Evolutionary conservation across 1,284 basidiomycete genomes (phyloP), one percentile per base, ranked within the genome.

Genomic region (Mycosarcoma maydis): DNA sequence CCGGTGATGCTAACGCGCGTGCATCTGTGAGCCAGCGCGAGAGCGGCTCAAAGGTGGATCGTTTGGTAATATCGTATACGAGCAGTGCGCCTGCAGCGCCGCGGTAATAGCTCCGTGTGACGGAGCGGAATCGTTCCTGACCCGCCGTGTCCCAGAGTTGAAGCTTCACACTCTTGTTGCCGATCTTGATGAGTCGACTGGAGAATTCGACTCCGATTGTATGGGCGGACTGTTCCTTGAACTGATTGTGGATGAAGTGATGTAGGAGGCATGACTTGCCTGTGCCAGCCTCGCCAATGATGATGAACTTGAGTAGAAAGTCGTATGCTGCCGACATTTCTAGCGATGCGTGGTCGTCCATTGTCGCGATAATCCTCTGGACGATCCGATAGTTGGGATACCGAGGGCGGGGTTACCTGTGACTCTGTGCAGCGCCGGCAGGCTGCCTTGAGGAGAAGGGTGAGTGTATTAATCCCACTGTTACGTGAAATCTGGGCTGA

Each of bases 201-300:
- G 92, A 92, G 82, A 96, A 95, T 79, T 95, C 94, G 29, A 96
- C 93, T 11, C 94, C 95, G 65, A 98, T 98, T 13, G 95, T 98
- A 82, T 98, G 95, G 83, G 94, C 90, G 0, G 94, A 94, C 79
- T 95, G 90, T 75, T 94, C 91, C 84, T 95, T 96, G 87, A 95
- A 96, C 49, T 89, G 87, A 81, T 95, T 94, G 83, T 96, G 91
- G 60, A 92, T 92, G 82, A 96, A 97, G 72, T 96, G 93, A 82
- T 97, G 93, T 46, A 98, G 85, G 34, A 98, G 84, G 83, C 94
- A 98, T 19, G 92, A 94, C 86, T 98, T 98, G 41, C 95, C 95
- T 4, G 92, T 92, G 62, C 93, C 94, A 13, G 94, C 91, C 85
- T 97, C 94, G 72, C 94, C 94, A 76, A 98, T 92, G 73, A 98